Base-by-base conservation (phyloP, 768 basidiomycete species). In the Naganishia friedmannii region DNA sequence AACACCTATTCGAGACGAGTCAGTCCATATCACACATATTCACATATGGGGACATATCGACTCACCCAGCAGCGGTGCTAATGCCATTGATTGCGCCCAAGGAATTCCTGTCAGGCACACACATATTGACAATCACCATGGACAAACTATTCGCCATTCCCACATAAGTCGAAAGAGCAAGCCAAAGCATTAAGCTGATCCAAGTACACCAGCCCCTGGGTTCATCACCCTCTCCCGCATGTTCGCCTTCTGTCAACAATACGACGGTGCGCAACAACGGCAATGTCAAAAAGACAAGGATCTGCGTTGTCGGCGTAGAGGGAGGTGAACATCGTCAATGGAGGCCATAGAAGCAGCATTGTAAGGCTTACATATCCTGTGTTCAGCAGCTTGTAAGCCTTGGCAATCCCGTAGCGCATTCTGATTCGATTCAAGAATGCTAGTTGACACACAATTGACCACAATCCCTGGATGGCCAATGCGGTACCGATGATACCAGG, bases 81-180 rank as follows among this genome's bases (percentile, higher is more conserved):
- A 80, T 76, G 12, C 79, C 79, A 68, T 80, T 80, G 21, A 80
- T 72, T n/a, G 76, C 78, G 1, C 78, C 79, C 12, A 80, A 48
- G 26, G 79, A 75, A 15, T 74, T 73, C 65, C 68, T 74, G 60
- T 79, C 77, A 17, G 79, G 79, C 58, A 73, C 73, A 12, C 74
- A 66, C 66, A 75, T 72, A 54, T 80, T 79, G 42, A 80, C 73
- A 9, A 80, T 56, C 5, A 78, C 79, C 78, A 79, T 80, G 56
- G 75, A 67, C 15, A 79, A 37, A 48, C 73, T 74, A 46, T 73
- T 72, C 5, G 71, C 63, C 72, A 80, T 73, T 2, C 73, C 74
- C 8, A 75, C 69, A n/a, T 77, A 39, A 1, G 78, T 79, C 26
- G 77, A 76, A n/a, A 74, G 74, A 19, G 67, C 73, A 45, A 80